Evolutionary conservation across 306 rosid species (phyloP), one percentile per base, ranked within the genome.

Genomic region (Medicago arabica): DNA sequence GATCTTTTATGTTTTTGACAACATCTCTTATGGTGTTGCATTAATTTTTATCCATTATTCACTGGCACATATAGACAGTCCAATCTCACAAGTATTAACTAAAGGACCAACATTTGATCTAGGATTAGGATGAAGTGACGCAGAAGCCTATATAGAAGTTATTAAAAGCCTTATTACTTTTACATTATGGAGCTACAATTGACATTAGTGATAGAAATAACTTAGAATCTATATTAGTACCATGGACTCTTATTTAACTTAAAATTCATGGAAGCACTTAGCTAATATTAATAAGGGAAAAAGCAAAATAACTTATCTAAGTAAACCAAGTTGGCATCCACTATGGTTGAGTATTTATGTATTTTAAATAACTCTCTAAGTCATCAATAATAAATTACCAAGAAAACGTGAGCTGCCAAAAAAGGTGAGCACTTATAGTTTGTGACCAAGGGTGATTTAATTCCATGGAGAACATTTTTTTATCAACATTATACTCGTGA

Each of bases 351-450:
- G 40, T 23, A 16, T 4, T 34, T 14, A 41, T 75, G 67, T 80
- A 55, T 9, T 78, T 80, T 67, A 67, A 66, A 43, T 5, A 41
- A 78, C 73, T 25, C 70, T 73, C 38, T 4, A 57, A 72, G 63
- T 77, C 15, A 57, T 67, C 36, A 41, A 41, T 41, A 46, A 38
- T 28, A 71, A 50, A 40, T 47, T 75, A 66, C 78, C 21, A 31
- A 70, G 67, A 57, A 66, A 67, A 50, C 57, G 44, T 63, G 65
- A 63, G 86, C 25, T 39, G 85, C 79, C 86, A 75, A 50, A 79
- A 82, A 79, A 75, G 81, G 79, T 80, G 17, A 82, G 80, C 80
- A 78, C 62, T 82, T 70, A 47, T 69, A 63, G 69, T 77, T 59
- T 39, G 82, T 68, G 87, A 79, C 67, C 34, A 53, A 67, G 47